Conservation (phyloP, 371 early-diverging fungal species). For the Mortierella sp. region DNA sequence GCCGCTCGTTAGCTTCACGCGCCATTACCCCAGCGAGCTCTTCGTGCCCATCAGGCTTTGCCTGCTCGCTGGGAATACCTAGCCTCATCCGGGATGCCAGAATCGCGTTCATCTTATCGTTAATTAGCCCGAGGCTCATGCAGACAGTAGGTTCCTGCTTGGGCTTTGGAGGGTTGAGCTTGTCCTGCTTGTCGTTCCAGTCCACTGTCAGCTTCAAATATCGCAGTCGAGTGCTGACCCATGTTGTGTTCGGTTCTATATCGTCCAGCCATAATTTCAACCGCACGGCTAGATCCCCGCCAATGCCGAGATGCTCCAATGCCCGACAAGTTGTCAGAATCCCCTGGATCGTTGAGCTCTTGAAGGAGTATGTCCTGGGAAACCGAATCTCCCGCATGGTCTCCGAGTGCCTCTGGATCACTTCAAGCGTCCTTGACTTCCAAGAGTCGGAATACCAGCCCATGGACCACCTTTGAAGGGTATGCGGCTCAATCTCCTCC, state of each 20-base stretch:
- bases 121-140: neutral
- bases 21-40: neutral
- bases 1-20: neutral
- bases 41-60: neutral
- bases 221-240: conserved; percentile 1
- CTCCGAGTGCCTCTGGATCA: neutral
- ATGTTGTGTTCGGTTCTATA: neutral
- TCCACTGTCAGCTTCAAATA: neutral
- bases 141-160: neutral
- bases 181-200: conserved; percentile 3
- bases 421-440: neutral
- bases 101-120: neutral
- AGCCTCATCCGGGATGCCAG: neutral
- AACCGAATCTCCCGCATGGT: neutral
- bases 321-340: neutral
- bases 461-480: neutral
- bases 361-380: neutral
- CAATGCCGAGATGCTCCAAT: conserved; percentile 2
- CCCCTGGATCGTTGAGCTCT: conserved; percentile 3
- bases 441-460: neutral
- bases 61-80: too few species aligned
- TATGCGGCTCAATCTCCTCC: neutral
- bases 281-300: neutral
- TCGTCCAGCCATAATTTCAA: conserved; percentile 1
- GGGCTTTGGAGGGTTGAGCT: neutral